Evolutionary conservation across 2,329 filamentous ascomycete genomes (phyloP), one percentile per base, ranked within the genome.

Genomic region (Stagonosporopsis vannaccii): DNA sequence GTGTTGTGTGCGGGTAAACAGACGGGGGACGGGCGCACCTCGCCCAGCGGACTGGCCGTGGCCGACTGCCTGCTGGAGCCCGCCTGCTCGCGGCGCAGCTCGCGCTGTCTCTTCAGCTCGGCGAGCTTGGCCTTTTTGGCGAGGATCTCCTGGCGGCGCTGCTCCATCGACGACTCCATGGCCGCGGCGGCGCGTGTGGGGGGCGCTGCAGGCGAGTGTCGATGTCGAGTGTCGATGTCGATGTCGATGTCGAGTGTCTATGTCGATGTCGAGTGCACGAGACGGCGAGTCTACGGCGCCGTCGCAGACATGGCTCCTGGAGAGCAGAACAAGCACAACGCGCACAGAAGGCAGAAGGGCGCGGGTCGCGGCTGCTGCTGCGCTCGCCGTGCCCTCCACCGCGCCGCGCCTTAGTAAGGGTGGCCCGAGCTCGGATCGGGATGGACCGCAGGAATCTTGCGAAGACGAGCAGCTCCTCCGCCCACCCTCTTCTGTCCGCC

Each of bases 41-140:
- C 92, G 75, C 84, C 85, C 49, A 85, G 78, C 47, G 85, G 79
- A 72, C 86, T 85, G 57, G 87, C 87, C 12, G 65, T 71, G 74
- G 87, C 90, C 1, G 73, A 74, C 70, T 88, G 85, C 65, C 92
- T 86, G 66, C 82, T 87, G 60, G 84, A 85, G 57, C 83, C 86
- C 0, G 49, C 49, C 67, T 90, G 87, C 74, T 96, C 91, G 73
- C 85, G 90, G 62, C 91, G 86, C 57, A 93, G 86, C 67, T 96
- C 92, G 68, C 95, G 87, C 80, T 97, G 92, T 60, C 91, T 87
- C 81, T 97, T 97, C 64, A 99, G 85, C 84, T 98, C 95, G 45
- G 91, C 93, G 70, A 99, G 91, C 83, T 95, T 97, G 61, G 93
- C 94, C 82, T 91, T 94, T 81, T 99, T 99, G 67, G 92, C 93